Evolutionary conservation across 2,329 filamentous ascomycete species (phyloP).

Genomic region (Diplodia intermedia): DNA sequence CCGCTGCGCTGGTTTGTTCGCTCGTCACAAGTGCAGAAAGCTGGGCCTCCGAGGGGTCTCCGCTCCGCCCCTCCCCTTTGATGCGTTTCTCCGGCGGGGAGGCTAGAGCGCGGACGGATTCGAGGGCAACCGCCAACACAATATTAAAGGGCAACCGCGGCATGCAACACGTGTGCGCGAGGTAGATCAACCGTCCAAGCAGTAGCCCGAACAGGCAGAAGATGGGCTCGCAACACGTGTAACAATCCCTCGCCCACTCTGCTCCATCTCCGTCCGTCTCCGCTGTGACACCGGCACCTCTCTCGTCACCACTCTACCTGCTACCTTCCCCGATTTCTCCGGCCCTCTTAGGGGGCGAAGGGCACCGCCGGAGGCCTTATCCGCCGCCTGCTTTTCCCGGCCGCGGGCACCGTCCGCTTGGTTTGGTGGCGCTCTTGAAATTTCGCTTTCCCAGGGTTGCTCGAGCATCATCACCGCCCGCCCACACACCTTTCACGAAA

Average conservation of each 20-base stretch:
- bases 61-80: constrained; percentile 10
- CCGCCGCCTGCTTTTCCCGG: not conserved
- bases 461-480: constrained; percentile 4
- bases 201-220: not conserved
- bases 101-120: not conserved
- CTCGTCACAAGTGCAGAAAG: not conserved
- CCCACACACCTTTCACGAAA: not conserved
- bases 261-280: not conserved
- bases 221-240: constrained; percentile 12
- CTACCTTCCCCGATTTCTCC: constrained; percentile 21
- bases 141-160: constrained; percentile 26
- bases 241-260: not conserved
- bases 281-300: not conserved
- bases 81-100: constrained; percentile 3
- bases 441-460: constrained; percentile 4
- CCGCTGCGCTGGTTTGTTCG: constrained; percentile 6
- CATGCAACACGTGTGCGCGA: constrained; percentile 24
- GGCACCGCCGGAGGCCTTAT: not conserved
- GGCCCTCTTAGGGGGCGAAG: not conserved
- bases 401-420: not conserved
- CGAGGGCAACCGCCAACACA: not conserved
- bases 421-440: constrained; percentile 17
- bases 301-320: not conserved
- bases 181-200: constrained; percentile 13
- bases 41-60: constrained; percentile 7